phyloP scores from a whole-genome alignment of 768 basidiomycete genomes.

The Boletellus emodensis region DNA sequence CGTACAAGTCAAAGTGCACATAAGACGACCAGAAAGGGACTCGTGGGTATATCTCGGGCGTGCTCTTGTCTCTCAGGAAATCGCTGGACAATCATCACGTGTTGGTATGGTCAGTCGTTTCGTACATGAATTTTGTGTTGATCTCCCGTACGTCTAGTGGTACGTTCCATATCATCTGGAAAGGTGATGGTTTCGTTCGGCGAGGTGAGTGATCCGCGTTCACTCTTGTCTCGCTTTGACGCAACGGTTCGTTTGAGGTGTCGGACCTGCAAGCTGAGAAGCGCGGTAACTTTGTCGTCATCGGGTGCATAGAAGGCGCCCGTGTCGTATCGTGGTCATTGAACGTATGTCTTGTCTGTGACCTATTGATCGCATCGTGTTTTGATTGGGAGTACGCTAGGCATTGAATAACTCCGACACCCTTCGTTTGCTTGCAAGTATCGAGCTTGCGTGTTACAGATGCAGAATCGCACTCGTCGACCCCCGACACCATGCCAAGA shows the following conservation, averaged over 20 bases:
- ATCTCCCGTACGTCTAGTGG: slow-evolving; percentile 12
- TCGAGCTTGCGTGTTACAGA: slow-evolving; percentile 79
- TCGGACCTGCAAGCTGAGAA: slow-evolving; percentile 81
- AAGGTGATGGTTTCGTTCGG: slow-evolving; percentile 68
- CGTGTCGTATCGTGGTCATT: slow-evolving; percentile 83
- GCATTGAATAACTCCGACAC: slow-evolving; percentile 83
- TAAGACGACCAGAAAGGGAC: slow-evolving; percentile 73
- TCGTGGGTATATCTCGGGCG: slow-evolving; percentile 80
- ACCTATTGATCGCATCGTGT: neutral
- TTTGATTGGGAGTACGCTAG: slow-evolving; percentile 35
- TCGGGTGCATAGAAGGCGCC: slow-evolving; percentile 70
- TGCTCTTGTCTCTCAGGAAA: slow-evolving; percentile 71
- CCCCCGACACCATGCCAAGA: slow-evolving; percentile 60
- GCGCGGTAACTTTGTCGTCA: slow-evolving; percentile 82
- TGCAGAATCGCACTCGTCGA: slow-evolving; percentile 67
- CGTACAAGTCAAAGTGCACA: slow-evolving; percentile 81
- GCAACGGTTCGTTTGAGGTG: slow-evolving; percentile 34
- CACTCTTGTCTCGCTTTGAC: neutral
- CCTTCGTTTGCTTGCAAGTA: slow-evolving; percentile 73
- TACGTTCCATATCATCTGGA: slow-evolving; percentile 53
- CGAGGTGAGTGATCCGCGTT: slow-evolving; percentile 46
- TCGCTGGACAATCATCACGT: slow-evolving; percentile 71
- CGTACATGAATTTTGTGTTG: slow-evolving; percentile 2
- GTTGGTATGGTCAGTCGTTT: slow-evolving; percentile 52
- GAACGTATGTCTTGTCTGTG: slow-evolving; percentile 50